Percentiles rank a stretch among this genome's conserved stretches.
Conservation (phyloP, 306 rosid genomes). For the Neltuma alba region DNA sequence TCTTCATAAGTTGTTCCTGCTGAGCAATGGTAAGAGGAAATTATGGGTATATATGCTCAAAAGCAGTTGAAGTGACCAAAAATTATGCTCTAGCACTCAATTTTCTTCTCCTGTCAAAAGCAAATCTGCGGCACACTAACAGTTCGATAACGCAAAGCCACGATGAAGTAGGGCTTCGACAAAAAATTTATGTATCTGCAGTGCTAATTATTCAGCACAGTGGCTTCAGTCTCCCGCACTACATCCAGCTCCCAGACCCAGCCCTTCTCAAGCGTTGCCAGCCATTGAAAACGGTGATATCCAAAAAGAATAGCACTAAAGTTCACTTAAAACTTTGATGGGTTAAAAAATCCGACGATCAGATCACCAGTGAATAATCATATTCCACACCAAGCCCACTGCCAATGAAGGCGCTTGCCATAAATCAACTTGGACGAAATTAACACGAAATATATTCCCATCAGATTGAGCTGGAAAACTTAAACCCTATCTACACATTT, state of each 20-base stretch:
- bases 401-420: background rate
- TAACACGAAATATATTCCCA: background rate
- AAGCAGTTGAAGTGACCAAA: background rate
- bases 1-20: background rate
- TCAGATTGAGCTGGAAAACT: conserved; percentile 29
- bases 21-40: background rate
- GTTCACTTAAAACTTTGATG: background rate
- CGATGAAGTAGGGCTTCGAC: background rate
- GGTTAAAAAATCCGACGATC: background rate
- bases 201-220: background rate
- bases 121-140: background rate
- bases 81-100: background rate
- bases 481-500: conserved; percentile 54
- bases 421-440: background rate
- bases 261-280: background rate
- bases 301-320: background rate
- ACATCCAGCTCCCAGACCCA: background rate
- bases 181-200: background rate
- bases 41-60: background rate
- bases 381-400: background rate
- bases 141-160: background rate
- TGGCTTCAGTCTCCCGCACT: background rate
- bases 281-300: background rate
- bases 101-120: background rate
- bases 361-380: background rate